Evolutionary conservation across 345 rosid species (phyloP), one percentile per base, ranked within the genome.

Genomic region (Corchorus capsularis): DNA sequence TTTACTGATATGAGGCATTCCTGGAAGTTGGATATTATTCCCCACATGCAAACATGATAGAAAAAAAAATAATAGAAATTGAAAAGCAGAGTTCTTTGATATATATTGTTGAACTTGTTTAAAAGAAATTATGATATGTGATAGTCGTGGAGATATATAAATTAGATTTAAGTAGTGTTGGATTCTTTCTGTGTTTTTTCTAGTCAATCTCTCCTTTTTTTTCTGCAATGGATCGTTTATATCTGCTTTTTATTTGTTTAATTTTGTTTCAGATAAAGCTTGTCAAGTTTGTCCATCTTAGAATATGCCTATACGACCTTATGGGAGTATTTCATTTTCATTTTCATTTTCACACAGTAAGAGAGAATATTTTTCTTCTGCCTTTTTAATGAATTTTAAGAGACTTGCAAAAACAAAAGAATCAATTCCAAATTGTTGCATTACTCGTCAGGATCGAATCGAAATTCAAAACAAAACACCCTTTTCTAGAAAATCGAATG

Each of bases 381-480:
- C 11, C n/a, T 63, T 37, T 35, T 8, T 0, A 47, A 47, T 47
- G 56, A 67, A 46, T 47, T 47, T 67, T 67, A 47, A 46, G 22
- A 22, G 37, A 47, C 37, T 6, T 39, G 11, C 35, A n/a, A 22
- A 49, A 32, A 27, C 27, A 27, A 4, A 52, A 52, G 73, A 69
- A 69, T 52, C 73, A 4, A 69, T 50, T 50, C 60, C 73, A 50
- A 52, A 32, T 32, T 52, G 60, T 69, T 50, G 72, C 59, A 50
- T 69, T 27, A 52, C 73, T 69, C 45, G 8, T 69, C 60, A 16
- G 60, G 15, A 32, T 50, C 46, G 60, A 69, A 69, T 52, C 27
- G 0, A 67, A 14, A 22, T 13, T 22, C 12, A 35, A 60, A 32
- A 27, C 12, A 35, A 60, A 32, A 27, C 15, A 6, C 15, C 6